phyloP scores from a whole-genome alignment of 345 rosid species.

The Murraya paniculata region DNA sequence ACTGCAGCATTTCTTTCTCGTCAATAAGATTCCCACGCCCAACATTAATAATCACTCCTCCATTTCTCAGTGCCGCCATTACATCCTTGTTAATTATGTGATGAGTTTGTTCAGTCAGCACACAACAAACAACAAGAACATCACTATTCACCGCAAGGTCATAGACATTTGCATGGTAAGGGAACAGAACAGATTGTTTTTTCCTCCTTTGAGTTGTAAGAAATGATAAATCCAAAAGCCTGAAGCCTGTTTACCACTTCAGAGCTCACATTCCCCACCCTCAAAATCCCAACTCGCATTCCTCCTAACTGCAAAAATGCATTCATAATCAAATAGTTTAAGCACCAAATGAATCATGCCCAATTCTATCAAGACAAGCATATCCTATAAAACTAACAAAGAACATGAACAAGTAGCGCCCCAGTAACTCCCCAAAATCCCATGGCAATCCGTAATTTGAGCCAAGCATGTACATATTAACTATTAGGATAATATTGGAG shows the following conservation, averaged over 20 bases:
- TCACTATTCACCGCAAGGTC: conserved; percentile 44
- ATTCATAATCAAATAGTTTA: too few relatives aligned
- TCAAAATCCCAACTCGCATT: conserved; percentile 45
- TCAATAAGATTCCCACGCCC: conserved; percentile 56
- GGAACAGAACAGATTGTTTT: conserved; percentile 29
- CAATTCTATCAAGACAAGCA: not conserved
- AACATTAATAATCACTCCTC: conserved; percentile 48
- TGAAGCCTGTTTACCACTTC: conserved; percentile 38
- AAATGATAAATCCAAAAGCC: conserved; percentile 41
- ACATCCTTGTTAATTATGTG: conserved; percentile 47
- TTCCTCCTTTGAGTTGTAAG: conserved; percentile 37
- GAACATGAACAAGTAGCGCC: not conserved
- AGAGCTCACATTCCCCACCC: conserved; percentile 42
- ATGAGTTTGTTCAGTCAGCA: conserved; percentile 42
- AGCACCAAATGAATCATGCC: not conserved
- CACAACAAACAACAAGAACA: conserved; percentile 44
- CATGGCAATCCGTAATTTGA: too few relatives aligned
- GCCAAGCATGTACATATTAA: not conserved
- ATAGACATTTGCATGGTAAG: conserved; percentile 23
- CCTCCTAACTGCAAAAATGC: conserved; percentile 36
- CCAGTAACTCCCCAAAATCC: not conserved
- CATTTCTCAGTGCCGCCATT: conserved; percentile 37
- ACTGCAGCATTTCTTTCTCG: conserved; percentile 60
- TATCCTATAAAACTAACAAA: not conserved
- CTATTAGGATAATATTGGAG: too few relatives aligned